These are phyloP conservation scores for Phaeosphaeriaceae sp. DNA, from an alignment of 2,329 filamentous ascomycete genomes.

Conservation along the genomic window DNA sequence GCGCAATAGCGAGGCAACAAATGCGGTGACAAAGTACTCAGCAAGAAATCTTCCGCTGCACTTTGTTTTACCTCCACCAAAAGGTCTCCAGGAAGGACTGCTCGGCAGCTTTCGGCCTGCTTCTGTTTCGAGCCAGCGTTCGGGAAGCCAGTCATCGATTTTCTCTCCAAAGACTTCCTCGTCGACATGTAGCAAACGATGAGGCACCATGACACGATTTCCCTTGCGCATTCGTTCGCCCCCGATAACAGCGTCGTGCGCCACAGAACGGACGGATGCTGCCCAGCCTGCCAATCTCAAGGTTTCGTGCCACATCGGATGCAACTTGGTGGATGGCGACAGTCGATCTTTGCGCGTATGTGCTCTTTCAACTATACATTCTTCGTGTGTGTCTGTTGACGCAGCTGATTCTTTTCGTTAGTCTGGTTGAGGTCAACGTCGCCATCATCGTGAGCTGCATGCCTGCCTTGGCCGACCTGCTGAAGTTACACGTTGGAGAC, in stretches of 20 bases:
- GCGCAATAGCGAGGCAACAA: not conserved
- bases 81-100: not conserved
- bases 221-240: not conserved
- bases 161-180: not conserved
- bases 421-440: too few relatives aligned
- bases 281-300: too few relatives aligned
- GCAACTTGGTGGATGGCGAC: too few relatives aligned
- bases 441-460: too few relatives aligned
- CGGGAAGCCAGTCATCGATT: not conserved
- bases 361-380: too few relatives aligned
- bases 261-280: too few relatives aligned
- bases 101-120: not conserved
- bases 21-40: not conserved
- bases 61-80: conserved; percentile 5
- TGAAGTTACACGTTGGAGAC: too few relatives aligned
- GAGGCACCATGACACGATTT: conserved; percentile 4
- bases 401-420: too few relatives aligned
- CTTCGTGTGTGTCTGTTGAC: too few relatives aligned
- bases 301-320: not conserved
- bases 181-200: conserved; percentile 4
- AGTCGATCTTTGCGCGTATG: too few relatives aligned
- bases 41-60: conserved; percentile 5
- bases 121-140: not conserved
- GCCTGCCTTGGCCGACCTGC: too few relatives aligned
- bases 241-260: not conserved